phyloP scores from a whole-genome alignment of 1,284 basidiomycete species.

The Trichosporon faecale region DNA sequence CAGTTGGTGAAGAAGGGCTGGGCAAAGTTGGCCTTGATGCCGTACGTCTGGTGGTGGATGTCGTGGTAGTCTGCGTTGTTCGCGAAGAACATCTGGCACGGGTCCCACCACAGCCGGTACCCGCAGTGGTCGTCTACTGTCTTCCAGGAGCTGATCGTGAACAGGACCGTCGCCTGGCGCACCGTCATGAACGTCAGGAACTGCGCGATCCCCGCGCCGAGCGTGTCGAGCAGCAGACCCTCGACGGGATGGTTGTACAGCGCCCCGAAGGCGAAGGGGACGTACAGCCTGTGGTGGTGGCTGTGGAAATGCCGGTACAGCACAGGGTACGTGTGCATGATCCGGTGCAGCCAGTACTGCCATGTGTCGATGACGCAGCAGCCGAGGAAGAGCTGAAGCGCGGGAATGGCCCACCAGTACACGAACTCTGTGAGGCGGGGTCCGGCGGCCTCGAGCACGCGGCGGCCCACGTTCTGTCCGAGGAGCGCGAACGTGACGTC shows the following conservation, averaged over 20 bases:
- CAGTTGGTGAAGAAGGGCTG: conserved; percentile 75
- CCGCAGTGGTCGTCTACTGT: conserved; percentile 98
- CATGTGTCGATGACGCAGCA: conserved; percentile 95
- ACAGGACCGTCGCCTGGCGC: conserved; percentile 82
- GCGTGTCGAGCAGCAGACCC: conserved; percentile 83
- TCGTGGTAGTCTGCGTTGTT: conserved; percentile 99
- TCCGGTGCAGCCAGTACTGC: conserved; percentile 95
- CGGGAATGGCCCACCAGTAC: conserved; percentile 95
- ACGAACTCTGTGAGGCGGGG: conserved; percentile 62
- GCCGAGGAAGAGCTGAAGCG: conserved; percentile 69
- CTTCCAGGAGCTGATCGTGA: conserved; percentile 80
- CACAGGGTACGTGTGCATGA: conserved; percentile 85
- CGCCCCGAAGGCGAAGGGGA: conserved; percentile 94
- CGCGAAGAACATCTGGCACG: conserved; percentile 77
- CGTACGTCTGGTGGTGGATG: conserved; percentile 90
- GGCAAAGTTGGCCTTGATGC: conserved; percentile 93
- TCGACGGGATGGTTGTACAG: conserved; percentile 98
- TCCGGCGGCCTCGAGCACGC: conserved; percentile 55
- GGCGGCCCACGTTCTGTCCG: conserved; percentile 47
- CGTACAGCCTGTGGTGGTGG: conserved; percentile 92
- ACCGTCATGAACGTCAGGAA: conserved; percentile 66
- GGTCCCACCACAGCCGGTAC: conserved; percentile 83
- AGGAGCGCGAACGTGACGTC: conserved; percentile 54
- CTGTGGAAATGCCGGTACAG: conserved; percentile 92
- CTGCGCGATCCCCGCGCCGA: conserved; percentile 79